phyloP scores from a whole-genome alignment of 176 grass and related monocot species.

The Musa beccarii region DNA sequence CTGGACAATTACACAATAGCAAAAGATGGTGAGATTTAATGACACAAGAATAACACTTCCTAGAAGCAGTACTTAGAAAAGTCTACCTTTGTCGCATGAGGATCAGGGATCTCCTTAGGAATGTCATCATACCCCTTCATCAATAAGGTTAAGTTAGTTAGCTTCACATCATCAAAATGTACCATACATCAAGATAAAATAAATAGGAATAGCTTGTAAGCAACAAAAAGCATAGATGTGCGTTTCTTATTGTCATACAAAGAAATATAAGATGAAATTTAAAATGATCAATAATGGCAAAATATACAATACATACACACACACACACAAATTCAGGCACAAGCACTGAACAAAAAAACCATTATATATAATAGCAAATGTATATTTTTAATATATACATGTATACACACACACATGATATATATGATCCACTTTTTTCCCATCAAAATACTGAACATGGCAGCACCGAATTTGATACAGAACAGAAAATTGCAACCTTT shows the following conservation, averaged over 20 bases:
- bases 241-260: not conserved
- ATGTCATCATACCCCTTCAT: slow-evolving; percentile 61
- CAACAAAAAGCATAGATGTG: not conserved
- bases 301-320: too few relatives aligned
- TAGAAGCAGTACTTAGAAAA: not conserved
- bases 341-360: too few relatives aligned
- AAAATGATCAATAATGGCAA: too few relatives aligned
- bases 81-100: slow-evolving; percentile 44
- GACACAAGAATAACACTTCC: not conserved
- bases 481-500: too few relatives aligned
- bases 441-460: too few relatives aligned
- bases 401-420: too few relatives aligned
- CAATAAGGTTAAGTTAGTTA: not conserved
- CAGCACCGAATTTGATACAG: too few relatives aligned
- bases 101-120: slow-evolving; percentile 46
- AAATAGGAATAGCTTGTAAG: not conserved
- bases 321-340: too few relatives aligned
- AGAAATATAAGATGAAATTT: not conserved
- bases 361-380: too few relatives aligned
- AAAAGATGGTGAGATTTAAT: not conserved
- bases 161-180: not conserved
- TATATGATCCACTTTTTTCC: too few relatives aligned
- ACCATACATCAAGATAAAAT: not conserved
- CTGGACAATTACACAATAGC: slow-evolving; percentile 21
- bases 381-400: too few relatives aligned